Evolutionary conservation across 1,284 basidiomycete species (phyloP), one percentile per base, ranked within the genome.

Genomic region (Irpex lacteus): DNA sequence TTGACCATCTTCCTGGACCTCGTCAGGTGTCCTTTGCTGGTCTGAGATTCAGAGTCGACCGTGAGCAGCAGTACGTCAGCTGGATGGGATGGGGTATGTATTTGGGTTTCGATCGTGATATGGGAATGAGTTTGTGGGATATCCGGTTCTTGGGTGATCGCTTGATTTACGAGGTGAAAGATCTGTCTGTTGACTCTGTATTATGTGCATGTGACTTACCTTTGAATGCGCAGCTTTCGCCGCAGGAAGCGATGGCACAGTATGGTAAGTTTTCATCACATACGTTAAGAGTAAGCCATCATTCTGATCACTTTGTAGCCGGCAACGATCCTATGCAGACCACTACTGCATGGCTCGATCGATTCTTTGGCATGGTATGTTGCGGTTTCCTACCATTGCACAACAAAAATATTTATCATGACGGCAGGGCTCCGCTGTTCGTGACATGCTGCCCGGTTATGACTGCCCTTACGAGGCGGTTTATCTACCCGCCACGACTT

Each of bases 1-100:
- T 89, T 15, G 88, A 89, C 67, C 76, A 87, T 63, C 80, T 85
- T 34, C 83, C 86, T 2, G 86, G 87, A 6, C 88, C 88, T 26
- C 81, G 85, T 52, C 79, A 79, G 0, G 83, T 89, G 1, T 81
- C 81, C 3, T 86, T 87, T 68, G 83, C 79, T 3, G 88, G 88
- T 0, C 70, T 82, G 66, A 76, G 88, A 3, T 89, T 84, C 71
- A 76, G 83, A 50, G 81, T 89, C 13, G 85, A 90, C 70, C 70
- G 69, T 21, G 76, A 78, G 54, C 73, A 77, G 59, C 80, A 85
- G 68, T 89, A 85, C 65, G 74, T 90, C 38, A 84, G 79, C 59
- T 90, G 87, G 87, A 85, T 88, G 83, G 85, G 82, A 2, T 88
- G 85, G 84, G 79, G 81, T 0, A 69, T 88, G 73, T 89, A 85